phyloP scores from a whole-genome alignment of 495 filamentous ascomycete species.

The Penicillium waksmanii region DNA sequence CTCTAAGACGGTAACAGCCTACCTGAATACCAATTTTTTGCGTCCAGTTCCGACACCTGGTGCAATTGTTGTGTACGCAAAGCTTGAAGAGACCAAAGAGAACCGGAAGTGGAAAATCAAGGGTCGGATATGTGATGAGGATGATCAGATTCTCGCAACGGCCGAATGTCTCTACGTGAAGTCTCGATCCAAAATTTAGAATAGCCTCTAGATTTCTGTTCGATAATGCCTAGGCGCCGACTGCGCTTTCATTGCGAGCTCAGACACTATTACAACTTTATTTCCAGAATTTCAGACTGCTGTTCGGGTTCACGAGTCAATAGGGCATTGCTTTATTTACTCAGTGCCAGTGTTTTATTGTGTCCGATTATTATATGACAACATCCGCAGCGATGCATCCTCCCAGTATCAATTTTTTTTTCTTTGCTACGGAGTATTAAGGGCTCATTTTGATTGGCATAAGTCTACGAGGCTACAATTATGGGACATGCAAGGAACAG shows the following conservation, averaged over 20 bases:
- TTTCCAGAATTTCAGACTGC: no score
- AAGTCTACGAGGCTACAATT: neutral
- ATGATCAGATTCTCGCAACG: conserved; percentile 44
- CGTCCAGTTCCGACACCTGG: conserved; percentile 58
- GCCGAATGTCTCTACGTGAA: conserved; percentile 51
- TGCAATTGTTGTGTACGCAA: conserved; percentile 53
- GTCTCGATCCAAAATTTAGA: conserved; percentile 31
- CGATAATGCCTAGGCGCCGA: neutral
- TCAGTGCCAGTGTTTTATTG: no score
- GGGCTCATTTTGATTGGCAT: neutral
- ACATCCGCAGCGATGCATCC: no score
- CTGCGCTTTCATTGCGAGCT: no score
- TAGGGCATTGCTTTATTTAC: no score
- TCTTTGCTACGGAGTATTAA: neutral
- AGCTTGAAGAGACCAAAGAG: conserved; percentile 34
- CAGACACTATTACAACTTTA: no score
- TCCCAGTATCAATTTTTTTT: neutral
- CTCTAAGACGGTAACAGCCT: conserved; percentile 51
- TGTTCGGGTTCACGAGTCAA: no score
- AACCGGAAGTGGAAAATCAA: conserved; percentile 52
- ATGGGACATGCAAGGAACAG: neutral
- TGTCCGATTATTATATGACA: no score
- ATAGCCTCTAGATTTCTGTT: neutral
- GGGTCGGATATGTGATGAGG: conserved; percentile 43
- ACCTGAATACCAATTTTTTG: conserved; percentile 58